These are phyloP conservation scores for Daldinia sp. DNA, from an alignment of 2,329 filamentous ascomycete species.

Conservation along the genomic window DNA sequence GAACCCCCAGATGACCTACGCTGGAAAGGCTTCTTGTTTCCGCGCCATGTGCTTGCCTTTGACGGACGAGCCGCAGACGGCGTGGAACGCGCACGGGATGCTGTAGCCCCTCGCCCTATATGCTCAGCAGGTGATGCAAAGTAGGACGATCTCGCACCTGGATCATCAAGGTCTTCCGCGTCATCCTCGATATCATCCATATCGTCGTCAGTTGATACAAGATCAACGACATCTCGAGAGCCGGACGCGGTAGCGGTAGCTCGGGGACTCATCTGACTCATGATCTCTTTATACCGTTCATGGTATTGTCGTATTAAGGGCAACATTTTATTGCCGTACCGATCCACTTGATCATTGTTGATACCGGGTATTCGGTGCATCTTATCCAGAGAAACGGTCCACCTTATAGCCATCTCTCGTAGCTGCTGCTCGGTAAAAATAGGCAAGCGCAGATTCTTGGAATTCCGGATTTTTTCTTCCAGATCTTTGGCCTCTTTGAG, in stretches of 20 bases:
- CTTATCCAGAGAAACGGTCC: slow-evolving; percentile 70
- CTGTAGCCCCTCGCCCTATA: slow-evolving; percentile 34
- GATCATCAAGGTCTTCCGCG: slow-evolving; percentile 45
- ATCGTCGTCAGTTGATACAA: slow-evolving; percentile 59
- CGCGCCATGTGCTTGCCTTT: slow-evolving; percentile 41
- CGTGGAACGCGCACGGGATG: slow-evolving; percentile 42
- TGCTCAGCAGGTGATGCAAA: slow-evolving; percentile 52
- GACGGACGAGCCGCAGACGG: slow-evolving; percentile 41
- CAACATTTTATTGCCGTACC: slow-evolving; percentile 72
- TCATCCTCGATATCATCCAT: slow-evolving; percentile 40
- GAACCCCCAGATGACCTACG: slow-evolving; percentile 39
- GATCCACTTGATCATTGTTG: slow-evolving; percentile 69
- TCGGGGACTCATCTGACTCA: slow-evolving; percentile 50
- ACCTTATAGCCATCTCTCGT: slow-evolving; percentile 78
- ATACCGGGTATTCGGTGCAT: slow-evolving; percentile 75
- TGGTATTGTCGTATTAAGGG: slow-evolving; percentile 66
- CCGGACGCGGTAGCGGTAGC: slow-evolving; percentile 29
- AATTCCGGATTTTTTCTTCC: slow-evolving; percentile 72
- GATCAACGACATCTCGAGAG: slow-evolving; percentile 64
- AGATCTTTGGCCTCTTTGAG: slow-evolving; percentile 70
- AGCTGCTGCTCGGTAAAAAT: slow-evolving; percentile 78
- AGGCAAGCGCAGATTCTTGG: slow-evolving; percentile 66
- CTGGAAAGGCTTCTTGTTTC: slow-evolving; percentile 42
- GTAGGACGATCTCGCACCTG: slow-evolving; percentile 61
- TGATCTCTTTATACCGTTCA: slow-evolving; percentile 63